These are phyloP conservation scores for Viola odorata DNA, from an alignment of 345 rosid species.

Conservation along the genomic window DNA sequence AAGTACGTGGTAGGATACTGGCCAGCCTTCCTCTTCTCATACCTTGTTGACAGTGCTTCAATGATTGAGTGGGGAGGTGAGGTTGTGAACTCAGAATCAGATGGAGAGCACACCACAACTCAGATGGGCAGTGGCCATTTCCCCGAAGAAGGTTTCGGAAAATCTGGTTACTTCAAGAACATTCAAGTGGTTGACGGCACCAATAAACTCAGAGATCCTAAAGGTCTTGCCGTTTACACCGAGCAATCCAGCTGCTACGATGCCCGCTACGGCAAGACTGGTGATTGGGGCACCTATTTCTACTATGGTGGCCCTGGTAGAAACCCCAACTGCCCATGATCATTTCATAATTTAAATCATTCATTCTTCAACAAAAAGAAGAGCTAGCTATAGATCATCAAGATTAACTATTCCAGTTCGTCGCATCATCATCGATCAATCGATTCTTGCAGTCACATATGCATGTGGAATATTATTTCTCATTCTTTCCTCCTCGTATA, in stretches of 20 bases:
- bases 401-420: too few relatives aligned
- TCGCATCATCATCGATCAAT: too few relatives aligned
- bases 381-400: too few relatives aligned
- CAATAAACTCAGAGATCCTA: slow-evolving; percentile 23
- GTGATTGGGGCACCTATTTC: slow-evolving; percentile 24
- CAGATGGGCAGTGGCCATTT: slow-evolving; percentile 49
- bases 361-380: neutral
- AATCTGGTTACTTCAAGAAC: slow-evolving; percentile 29
- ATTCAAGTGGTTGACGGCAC: slow-evolving; percentile 21
- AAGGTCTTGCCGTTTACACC: slow-evolving; percentile 12
- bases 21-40: slow-evolving; percentile 30
- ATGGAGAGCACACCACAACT: slow-evolving; percentile 23
- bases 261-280: slow-evolving; percentile 15
- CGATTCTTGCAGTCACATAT: too few relatives aligned
- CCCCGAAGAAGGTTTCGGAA: slow-evolving; percentile 30
- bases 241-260: slow-evolving; percentile 27
- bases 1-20: slow-evolving; percentile 34
- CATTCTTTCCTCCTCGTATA: too few relatives aligned
- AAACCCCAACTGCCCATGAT: slow-evolving; percentile 23
- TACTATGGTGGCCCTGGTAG: slow-evolving; percentile 30
- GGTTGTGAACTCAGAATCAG: slow-evolving; percentile 14
- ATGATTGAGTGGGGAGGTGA: slow-evolving; percentile 42
- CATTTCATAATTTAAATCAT: neutral
- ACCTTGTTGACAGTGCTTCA: slow-evolving; percentile 18
- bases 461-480: too few relatives aligned